These are phyloP conservation scores for Filobasidium uniguttulatum DNA, from an alignment of 1,284 basidiomycete species.

Conservation along the genomic window DNA sequence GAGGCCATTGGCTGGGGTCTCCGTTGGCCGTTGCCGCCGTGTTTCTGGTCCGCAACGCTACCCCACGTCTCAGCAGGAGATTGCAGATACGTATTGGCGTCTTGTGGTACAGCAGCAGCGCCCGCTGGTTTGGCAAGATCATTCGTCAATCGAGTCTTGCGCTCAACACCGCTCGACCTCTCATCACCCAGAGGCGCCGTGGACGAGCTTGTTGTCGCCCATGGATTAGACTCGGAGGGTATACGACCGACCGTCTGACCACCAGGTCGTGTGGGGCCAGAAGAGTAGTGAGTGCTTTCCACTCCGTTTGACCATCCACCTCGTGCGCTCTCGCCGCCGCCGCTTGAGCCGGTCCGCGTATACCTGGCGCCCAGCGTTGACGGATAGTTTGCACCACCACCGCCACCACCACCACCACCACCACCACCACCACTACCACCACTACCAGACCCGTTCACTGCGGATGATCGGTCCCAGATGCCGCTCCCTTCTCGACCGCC, in stretches of 20 bases:
- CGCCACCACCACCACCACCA: too few relatives aligned
- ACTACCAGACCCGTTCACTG: too few relatives aligned
- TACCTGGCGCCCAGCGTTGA: not conserved
- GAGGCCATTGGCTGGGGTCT: not conserved
- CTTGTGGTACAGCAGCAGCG: not conserved
- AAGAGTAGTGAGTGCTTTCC: too few relatives aligned
- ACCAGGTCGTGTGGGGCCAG: too few relatives aligned
- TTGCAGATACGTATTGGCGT: not conserved
- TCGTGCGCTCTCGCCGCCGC: not conserved
- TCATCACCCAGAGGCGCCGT: not conserved
- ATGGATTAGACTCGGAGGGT: slow-evolving; percentile 9
- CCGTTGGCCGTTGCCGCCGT: not conserved
- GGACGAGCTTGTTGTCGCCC: not conserved
- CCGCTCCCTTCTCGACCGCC: not conserved
- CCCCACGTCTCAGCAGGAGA: slow-evolving; percentile 2
- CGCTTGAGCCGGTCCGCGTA: not conserved
- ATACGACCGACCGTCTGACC: not conserved
- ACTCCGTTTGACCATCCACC: not conserved
- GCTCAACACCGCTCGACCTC: too few relatives aligned
- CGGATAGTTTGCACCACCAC: too few relatives aligned
- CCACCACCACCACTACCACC: too few relatives aligned
- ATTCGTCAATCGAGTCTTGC: not conserved
- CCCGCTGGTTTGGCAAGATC: not conserved
- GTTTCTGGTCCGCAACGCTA: not conserved
- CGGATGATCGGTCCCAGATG: not conserved